phyloP scores from a whole-genome alignment of 2,329 filamentous ascomycete species.

The Venturia effusa region DNA sequence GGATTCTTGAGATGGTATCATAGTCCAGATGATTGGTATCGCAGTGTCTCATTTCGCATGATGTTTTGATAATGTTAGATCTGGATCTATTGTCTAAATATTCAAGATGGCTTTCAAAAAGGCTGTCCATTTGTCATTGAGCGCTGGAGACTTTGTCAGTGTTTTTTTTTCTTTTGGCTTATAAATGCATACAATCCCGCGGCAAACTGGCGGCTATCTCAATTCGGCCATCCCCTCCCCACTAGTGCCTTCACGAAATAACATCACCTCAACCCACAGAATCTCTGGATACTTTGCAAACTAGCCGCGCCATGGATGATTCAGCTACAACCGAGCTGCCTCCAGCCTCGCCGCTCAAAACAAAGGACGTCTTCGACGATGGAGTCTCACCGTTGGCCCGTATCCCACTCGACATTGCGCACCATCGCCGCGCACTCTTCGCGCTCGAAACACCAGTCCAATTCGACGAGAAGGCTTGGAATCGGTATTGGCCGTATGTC shows the following conservation, averaged over 20 bases:
- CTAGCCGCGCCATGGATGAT: not conserved
- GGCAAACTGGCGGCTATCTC: not conserved
- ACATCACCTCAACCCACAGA: not conserved
- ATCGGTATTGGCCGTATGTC: conserved; percentile 16
- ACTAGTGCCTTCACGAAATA: not conserved
- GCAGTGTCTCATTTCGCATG: too few species aligned
- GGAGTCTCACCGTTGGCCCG: conserved; percentile 4
- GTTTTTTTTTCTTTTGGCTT: not conserved
- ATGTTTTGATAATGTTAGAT: too few species aligned
- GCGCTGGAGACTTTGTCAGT: not conserved
- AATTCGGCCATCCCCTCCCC: not conserved
- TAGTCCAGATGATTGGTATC: not conserved
- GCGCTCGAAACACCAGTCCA: conserved; percentile 16
- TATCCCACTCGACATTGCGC: conserved; percentile 16
- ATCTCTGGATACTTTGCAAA: conserved; percentile 4
- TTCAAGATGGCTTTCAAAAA: too few species aligned
- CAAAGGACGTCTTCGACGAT: not conserved
- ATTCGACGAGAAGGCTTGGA: conserved; percentile 15
- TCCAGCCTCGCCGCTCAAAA: not conserved
- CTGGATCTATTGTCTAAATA: too few species aligned
- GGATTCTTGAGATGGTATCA: not conserved
- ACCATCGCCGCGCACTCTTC: conserved; percentile 16
- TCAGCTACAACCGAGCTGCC: not conserved
- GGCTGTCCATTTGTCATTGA: too few species aligned
- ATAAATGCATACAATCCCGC: not conserved